phyloP scores from a whole-genome alignment of 768 basidiomycete species.

The Sistotremastrum niveocremeum region DNA sequence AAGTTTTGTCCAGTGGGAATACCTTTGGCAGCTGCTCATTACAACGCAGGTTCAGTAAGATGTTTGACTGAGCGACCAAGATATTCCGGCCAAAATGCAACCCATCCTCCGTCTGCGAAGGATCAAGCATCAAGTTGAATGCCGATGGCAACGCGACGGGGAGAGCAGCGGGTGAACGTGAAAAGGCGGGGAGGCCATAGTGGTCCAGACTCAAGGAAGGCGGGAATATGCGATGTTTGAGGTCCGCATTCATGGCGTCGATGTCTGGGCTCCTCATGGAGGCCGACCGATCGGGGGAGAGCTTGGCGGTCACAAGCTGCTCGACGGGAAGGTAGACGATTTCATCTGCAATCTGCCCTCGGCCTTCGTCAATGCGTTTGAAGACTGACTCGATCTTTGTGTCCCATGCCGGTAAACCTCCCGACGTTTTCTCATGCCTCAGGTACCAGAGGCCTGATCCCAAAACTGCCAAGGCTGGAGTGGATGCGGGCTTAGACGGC shows the following conservation, averaged over 20 bases:
- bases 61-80: constrained; percentile 54
- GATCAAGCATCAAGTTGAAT: constrained; percentile 69
- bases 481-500: constrained; percentile 2
- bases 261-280: constrained; percentile 71
- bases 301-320: constrained; percentile 49
- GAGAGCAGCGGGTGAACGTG: constrained; percentile 10
- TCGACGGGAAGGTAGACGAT: constrained; percentile 72
- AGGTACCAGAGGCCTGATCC: constrained; percentile 88
- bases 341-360: constrained; percentile 43
- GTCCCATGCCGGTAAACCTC: constrained; percentile 71
- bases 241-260: constrained; percentile 83
- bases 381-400: constrained; percentile 57
- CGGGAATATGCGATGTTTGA: constrained; percentile 51
- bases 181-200: constrained; percentile 18
- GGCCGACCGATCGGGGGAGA: constrained; percentile 46
- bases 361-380: constrained; percentile 26
- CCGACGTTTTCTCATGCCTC: constrained; percentile 54
- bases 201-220: constrained; percentile 9
- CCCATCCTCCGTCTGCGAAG: constrained; percentile 69
- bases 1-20: constrained; percentile 62
- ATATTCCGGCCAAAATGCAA: constrained; percentile 62
- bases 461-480: constrained; percentile 43
- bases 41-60: constrained; percentile 71
- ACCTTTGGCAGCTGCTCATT: constrained; percentile 53
- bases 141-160: constrained; percentile 55